Evolutionary conservation across 345 rosid species (phyloP), one percentile per base, ranked within the genome.

Genomic region (Boechera retrofracta): DNA sequence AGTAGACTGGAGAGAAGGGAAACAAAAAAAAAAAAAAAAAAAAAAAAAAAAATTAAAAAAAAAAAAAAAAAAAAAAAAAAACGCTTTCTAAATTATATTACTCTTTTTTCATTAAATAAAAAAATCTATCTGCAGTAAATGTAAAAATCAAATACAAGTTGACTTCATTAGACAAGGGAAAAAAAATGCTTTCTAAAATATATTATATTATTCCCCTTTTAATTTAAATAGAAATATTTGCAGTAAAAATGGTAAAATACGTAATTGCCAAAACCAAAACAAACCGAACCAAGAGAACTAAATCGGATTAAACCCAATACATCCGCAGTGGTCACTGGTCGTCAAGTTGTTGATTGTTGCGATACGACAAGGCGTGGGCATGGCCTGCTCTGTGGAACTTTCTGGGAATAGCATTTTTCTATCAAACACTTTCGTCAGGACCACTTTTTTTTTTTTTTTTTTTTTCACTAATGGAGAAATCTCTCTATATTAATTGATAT

Each of bases 261-360:
- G 39, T 11, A 18, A 26, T 59, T 16, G 45, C 8, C 28, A 35
- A 24, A 62, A 18, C 6, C 48, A 61, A 57, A 45, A 60, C 7
- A 33, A 72, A 68, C 51, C 61, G 47, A 36, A 51, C 16, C 56
- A 16, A 49, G 54, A 18, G 11, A 18, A 49, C 0, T 3, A 18
- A 49, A 49, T 49, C 54, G 54, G 45, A 70, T 7, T 9, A 39
- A 69, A 67, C 71, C 71, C 16, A 32, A 2, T 64, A 47, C 42
- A 39, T 2, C 11, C 42, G 3, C 16, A n/a, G 2, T 10, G 41
- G 16, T 21, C 36, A 36, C 18, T 39, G 69, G 79, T 16, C 62
- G 67, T 48, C 74, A 75, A 68, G 62, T 75, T 68, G 79, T 58
- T 67, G 79, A 15, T 75, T 58, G 73, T 39, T 67, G 60, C 49